Conservation (phyloP, 2,329 filamentous ascomycete genomes). For the Nothomitra cinnamomea region DNA sequence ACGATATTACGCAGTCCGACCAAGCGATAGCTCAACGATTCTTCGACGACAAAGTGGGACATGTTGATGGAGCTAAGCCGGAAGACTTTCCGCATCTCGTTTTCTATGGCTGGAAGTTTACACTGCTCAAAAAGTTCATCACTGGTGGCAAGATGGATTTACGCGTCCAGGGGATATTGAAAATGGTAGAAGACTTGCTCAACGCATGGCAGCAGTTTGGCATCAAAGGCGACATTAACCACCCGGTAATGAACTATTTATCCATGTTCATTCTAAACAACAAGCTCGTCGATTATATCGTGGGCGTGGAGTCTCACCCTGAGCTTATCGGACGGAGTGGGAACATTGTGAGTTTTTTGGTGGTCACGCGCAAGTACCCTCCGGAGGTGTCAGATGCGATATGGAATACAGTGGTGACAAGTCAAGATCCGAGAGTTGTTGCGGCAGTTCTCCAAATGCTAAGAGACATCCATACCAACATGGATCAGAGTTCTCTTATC, state of each 20-base stretch:
- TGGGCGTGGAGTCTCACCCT: slow-evolving; percentile 81
- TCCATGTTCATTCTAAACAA: slow-evolving; percentile 51
- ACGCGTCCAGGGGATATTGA: slow-evolving; percentile 60
- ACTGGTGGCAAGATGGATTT: slow-evolving; percentile 81
- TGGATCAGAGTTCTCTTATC: slow-evolving; percentile 29
- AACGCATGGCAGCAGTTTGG: slow-evolving; percentile 38
- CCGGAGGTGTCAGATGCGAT: slow-evolving; percentile 58
- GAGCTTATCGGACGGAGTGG: slow-evolving; percentile 67
- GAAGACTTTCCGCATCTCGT: slow-evolving; percentile 33
- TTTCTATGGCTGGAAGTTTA: slow-evolving; percentile 51
- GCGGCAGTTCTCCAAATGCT: slow-evolving; percentile 62
- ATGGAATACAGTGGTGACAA: slow-evolving; percentile 68
- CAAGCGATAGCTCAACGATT: slow-evolving; percentile 2
- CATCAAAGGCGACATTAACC: slow-evolving; percentile 15
- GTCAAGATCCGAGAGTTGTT: slow-evolving; percentile 70
- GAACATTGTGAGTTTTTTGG: slow-evolving; percentile 76
- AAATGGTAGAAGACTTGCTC: slow-evolving; percentile 56
- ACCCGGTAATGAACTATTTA: slow-evolving; percentile 47
- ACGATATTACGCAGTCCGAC: slow-evolving; percentile 2
- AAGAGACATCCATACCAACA: slow-evolving; percentile 28
- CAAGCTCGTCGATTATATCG: slow-evolving; percentile 67
- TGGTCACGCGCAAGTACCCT: slow-evolving; percentile 60
- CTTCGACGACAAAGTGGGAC: neutral
- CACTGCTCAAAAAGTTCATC: slow-evolving; percentile 52
- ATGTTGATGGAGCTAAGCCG: neutral